A percentile compares a stretch with the other conserved stretches of the same genome.
These are phyloP conservation scores for Taphrina sp. DNA, from an alignment of 1,139 yeast species.

Conservation along the genomic window DNA sequence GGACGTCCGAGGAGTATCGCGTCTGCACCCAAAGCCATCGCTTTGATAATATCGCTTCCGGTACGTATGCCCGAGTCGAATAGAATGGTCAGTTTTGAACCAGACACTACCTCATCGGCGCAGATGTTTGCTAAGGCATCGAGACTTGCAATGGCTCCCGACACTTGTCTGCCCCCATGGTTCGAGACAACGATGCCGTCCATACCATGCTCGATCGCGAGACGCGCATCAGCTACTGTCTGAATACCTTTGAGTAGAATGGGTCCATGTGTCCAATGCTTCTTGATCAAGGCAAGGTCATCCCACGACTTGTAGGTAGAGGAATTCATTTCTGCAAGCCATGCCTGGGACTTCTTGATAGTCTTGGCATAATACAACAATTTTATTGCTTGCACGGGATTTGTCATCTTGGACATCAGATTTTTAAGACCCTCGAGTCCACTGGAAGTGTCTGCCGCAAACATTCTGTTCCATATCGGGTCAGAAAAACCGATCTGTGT, in stretches of 20 bases:
- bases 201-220: slow-evolving; percentile 61
- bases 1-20: slow-evolving; percentile 79
- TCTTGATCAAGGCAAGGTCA: slow-evolving; percentile 35
- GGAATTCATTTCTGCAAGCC: slow-evolving; percentile 30
- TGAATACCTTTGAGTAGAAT: slow-evolving; percentile 69
- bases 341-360: slow-evolving; percentile 23
- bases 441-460: slow-evolving; percentile 9
- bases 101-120: slow-evolving; percentile 45
- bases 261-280: slow-evolving; percentile 47
- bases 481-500: slow-evolving; percentile 41
- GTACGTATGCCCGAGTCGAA: slow-evolving; percentile 75
- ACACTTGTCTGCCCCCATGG: slow-evolving; percentile 81
- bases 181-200: slow-evolving; percentile 70
- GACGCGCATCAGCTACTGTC: slow-evolving; percentile 62
- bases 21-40: slow-evolving; percentile 69
- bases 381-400: slow-evolving; percentile 22
- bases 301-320: slow-evolving; percentile 36
- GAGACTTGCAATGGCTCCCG: slow-evolving; percentile 63
- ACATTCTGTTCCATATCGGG: slow-evolving; percentile 39
- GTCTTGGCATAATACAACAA: slow-evolving; percentile 27
- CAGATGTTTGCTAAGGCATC: slow-evolving; percentile 65
- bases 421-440: slow-evolving; percentile 17
- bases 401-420: slow-evolving; percentile 18
- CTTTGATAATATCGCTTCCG: slow-evolving; percentile 69
- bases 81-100: slow-evolving; percentile 55